Evolutionary conservation across 805 yeast species (phyloP).

Genomic region (Metschnikowia bowlesiae): DNA sequence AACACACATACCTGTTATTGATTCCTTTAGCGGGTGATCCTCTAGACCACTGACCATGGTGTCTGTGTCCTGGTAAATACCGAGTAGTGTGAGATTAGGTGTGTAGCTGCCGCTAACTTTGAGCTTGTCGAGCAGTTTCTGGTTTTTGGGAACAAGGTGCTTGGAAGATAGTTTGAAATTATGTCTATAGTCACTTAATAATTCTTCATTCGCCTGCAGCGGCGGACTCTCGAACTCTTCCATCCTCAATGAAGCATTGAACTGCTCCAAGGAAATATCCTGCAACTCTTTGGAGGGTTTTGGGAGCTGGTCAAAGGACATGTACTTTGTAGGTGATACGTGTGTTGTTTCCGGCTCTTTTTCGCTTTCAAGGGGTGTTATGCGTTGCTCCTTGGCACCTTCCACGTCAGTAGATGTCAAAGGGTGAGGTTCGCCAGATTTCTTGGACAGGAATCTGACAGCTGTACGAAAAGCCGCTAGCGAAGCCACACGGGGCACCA

Average conservation of each 20-base stretch:
- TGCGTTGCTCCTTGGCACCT: constrained; percentile 4
- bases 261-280: constrained; percentile 13
- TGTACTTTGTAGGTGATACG: constrained; percentile 11
- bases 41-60: constrained; percentile 23
- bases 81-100: constrained; percentile 11
- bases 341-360: neutral
- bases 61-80: constrained; percentile 8
- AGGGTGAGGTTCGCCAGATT: constrained; percentile 8
- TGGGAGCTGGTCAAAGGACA: constrained; percentile 33
- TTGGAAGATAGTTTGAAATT: constrained; percentile 7
- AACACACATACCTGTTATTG: constrained; percentile 38
- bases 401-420: constrained; percentile 1
- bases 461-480: constrained; percentile 4
- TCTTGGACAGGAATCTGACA: constrained; percentile 14
- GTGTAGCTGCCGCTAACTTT: constrained; percentile 1
- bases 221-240: constrained; percentile 4
- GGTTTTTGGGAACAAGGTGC: constrained; percentile 5
- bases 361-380: neutral
- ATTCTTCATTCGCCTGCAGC: constrained; percentile 2
- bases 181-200: constrained; percentile 9
- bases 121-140: constrained; percentile 3
- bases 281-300: constrained; percentile 20
- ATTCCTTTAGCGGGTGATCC: constrained; percentile 36
- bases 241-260: constrained; percentile 14
- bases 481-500: neutral